phyloP scores from a whole-genome alignment of 441 rosid genomes.

The Biscutella laevigata region DNA sequence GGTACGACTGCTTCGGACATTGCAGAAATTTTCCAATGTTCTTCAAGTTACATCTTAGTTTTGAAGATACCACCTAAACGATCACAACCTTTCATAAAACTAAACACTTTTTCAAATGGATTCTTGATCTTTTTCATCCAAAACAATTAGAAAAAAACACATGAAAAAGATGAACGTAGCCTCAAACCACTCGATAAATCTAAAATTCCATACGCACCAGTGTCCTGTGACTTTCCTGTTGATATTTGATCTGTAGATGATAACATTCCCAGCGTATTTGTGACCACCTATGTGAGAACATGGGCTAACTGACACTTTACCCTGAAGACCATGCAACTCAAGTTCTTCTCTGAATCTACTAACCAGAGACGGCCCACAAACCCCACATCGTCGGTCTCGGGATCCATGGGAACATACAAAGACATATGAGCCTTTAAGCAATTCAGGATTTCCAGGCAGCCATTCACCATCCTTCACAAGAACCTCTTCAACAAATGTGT shows the following conservation, averaged over 20 bases:
- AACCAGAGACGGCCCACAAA: constrained; percentile 82
- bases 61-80: not conserved
- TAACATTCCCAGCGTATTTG: constrained; percentile 89
- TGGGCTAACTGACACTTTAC: constrained; percentile 83
- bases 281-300: constrained; percentile 98
- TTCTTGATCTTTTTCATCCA: not conserved
- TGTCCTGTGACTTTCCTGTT: constrained; percentile 63
- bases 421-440: constrained; percentile 62
- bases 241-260: constrained; percentile 48
- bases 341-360: constrained; percentile 84
- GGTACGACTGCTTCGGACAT: not conserved
- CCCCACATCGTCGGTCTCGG: constrained; percentile 82
- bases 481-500: constrained; percentile 95
- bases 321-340: constrained; percentile 56
- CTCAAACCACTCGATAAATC: not conserved
- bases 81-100: constrained; percentile 2
- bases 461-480: constrained; percentile 92
- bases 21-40: not conserved
- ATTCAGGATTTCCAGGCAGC: constrained; percentile 90
- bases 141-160: not conserved
- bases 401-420: constrained; percentile 94
- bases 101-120: not conserved
- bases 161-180: not conserved
- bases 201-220: constrained; percentile 44
- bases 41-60: not conserved